Evolutionary conservation across 768 basidiomycete genomes (phyloP), one percentile per base, ranked within the genome.

Genomic region (Boletus reticulatus): DNA sequence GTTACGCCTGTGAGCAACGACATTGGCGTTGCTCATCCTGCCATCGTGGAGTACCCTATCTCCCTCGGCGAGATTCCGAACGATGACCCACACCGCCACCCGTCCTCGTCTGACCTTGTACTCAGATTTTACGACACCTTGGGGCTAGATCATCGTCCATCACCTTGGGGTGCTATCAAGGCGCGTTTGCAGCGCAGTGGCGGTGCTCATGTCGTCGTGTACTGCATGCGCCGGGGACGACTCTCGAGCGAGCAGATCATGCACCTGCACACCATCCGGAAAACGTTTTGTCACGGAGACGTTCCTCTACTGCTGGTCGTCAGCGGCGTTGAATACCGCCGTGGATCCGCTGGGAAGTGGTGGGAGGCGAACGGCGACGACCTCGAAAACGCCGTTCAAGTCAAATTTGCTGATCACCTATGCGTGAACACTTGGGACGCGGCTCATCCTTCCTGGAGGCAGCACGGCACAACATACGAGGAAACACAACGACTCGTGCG

Each of bases 161-260:
- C 60, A 10, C 60, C 63, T 48, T 60, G 41, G 57, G 11, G 47
- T 19, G 32, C 46, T 8, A 59, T 65, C 57, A 50, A 56, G 52
- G 38, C 41, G 22, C 45, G 44, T n/a, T 20, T 65, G 51, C 57
- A 53, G 52, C 55, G 41, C 36, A 32, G 43, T 22, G 64, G 62
- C 13, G 59, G 57, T 11, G 50, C 29, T 27, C 22, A 61, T 57
- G 63, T 78, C 20, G 67, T 78, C 20, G 50, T 76, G 27, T 75
- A 70, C 50, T 71, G 71, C 60, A 70, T 78, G 59, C 67, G 71
- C 9, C 71, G 67, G 6, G 71, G 75, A 1, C 61, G 76, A 41
- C 59, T 76, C 59, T 70, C 63, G 24, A 67, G 63, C 37, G 60
- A 68, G 4, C 62, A 69, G 36, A 53, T 56, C 13, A 56, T 63